Conservation (phyloP, 2,329 filamentous ascomycete genomes). For the Colletotrichum paranaense region DNA sequence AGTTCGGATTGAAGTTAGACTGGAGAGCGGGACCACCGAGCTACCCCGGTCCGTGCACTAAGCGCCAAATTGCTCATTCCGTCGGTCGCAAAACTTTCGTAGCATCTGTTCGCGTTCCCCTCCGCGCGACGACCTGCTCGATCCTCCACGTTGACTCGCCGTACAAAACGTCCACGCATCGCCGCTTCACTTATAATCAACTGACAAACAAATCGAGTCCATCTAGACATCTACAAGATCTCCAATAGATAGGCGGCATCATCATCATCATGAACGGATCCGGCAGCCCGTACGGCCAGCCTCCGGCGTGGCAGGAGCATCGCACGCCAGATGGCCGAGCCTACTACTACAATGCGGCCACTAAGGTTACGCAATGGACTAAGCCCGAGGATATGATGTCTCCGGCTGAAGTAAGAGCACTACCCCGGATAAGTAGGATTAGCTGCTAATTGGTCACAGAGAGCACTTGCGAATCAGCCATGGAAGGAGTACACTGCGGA, state of each 20-base stretch:
- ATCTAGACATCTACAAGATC: not conserved
- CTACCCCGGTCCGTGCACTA: constrained; percentile 26
- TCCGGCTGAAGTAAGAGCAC: constrained; percentile 75
- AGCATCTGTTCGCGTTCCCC: constrained; percentile 17
- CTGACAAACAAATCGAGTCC: not conserved
- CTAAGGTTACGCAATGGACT: constrained; percentile 91
- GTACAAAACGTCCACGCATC: not conserved
- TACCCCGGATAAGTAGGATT: constrained; percentile 23
- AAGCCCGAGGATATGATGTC: constrained; percentile 93
- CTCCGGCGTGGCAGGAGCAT: constrained; percentile 80
- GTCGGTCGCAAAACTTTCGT: constrained; percentile 29
- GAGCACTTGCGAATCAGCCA: constrained; percentile 82
- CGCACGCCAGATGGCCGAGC: constrained; percentile 83
- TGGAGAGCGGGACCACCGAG: constrained; percentile 6
- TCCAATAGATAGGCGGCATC: not conserved
- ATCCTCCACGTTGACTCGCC: not conserved
- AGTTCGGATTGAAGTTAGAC: not conserved
- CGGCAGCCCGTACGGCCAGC: constrained; percentile 59
- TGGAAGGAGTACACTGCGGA: constrained; percentile 94
- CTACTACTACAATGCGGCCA: constrained; percentile 91
- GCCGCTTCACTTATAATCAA: not conserved
- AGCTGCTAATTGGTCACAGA: constrained; percentile 60
- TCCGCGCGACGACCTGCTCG: constrained; percentile 12
- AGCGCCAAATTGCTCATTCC: constrained; percentile 25
- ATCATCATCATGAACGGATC: constrained; percentile 68